Evolutionary conservation across 2,329 filamentous ascomycete species (phyloP), one percentile per base, ranked within the genome.

Genomic region (Neofusicoccum kwambonambiense): DNA sequence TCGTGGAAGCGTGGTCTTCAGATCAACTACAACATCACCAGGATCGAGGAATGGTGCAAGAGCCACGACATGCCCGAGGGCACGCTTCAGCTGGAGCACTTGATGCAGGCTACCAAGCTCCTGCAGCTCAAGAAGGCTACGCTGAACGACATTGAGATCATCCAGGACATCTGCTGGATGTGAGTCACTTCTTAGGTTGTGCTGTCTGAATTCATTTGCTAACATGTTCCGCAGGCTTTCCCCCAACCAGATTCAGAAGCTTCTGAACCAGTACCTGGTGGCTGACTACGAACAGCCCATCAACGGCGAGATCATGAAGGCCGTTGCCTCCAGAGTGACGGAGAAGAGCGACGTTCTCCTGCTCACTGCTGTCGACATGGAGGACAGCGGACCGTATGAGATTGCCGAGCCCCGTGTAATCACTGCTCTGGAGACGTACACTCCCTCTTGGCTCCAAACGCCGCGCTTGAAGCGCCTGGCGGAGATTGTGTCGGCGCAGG

Each of bases 81-180:
- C 64, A 99, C 94, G 35, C 85, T 99, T 62, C 94, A 98, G 81
- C 86, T 99, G 64, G 95, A 99, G 83, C 95, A 99, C 83, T 82
- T 99, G 71, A 99, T 99, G 95, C 94, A 98, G 91, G 95, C 95
- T 62, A 99, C 95, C 19, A 99, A 99, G 82, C 89, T 99, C 69
- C 85, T 99, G 69, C 95, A 99, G 79, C 84, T 99, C 68, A 99
- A 99, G 89, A 99, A 99, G 83, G 95, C 95, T 8, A 99, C 95
- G 0, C 82, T 99, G 76, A 99, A 98, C 77, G 95, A 99, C 74
- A 99, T 99, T 73, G 95, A 99, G 81, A 99, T 99, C 73, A 99
- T 99, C 74, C 95, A 99, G 82, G 95, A 99, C 77, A 99, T 99
- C 73, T 99, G 95, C 86, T 98, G 94, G 94, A 98, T 98, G 94